Base-by-base conservation (phyloP, 139 green algal species). In the Chlorokybus atmophyticus region DNA sequence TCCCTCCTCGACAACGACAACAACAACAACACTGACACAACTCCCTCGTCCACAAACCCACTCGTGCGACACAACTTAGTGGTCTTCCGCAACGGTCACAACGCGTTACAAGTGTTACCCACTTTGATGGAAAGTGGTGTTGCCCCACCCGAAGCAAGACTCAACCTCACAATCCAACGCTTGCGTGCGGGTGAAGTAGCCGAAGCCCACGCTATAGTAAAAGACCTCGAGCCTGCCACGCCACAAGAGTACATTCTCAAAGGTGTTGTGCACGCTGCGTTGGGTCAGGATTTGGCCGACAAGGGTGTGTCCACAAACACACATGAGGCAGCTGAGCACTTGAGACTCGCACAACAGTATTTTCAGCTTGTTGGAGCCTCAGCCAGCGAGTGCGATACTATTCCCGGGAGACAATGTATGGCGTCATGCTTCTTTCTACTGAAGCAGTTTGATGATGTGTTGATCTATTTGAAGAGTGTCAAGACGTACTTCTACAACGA, bases 121-220 rank as follows among this genome's bases (percentile, higher is more conserved):
- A 57, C 49, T 1, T 56, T 93, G 49, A 54, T 75, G 3, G 77
- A 81, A 10, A n/a, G n/a, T n/a, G n/a, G n/a, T n/a, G n/a, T n/a
- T n/a, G 57, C 85, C 24, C 75, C 73, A 0, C 77, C 75, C 24
- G 85, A 93, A 68, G 85, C 84, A 2, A 62, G 71, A 1, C 76
- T 88, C 10, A 93, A 93, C 73, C 65, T 93, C 47, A 79, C 86
- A 4, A 83, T 93, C 51, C n/a, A n/a, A n/a, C n/a, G n/a, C n/a
- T n/a, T n/a, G n/a, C n/a, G n/a, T n/a, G n/a, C n/a, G n/a, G n/a
- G n/a, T n/a, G 35, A 84, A 24, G 31, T 82, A 4, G 62, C 70
- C 0, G 77, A 87, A 57, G 85, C 85, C 31, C 77, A 78, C 50
- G 70, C 70, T 1, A 67, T 93, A 6, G 69, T 87, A 23, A 80